phyloP scores from a whole-genome alignment of 2,329 filamentous ascomycete genomes.

The Aquanectria penicillioides region DNA sequence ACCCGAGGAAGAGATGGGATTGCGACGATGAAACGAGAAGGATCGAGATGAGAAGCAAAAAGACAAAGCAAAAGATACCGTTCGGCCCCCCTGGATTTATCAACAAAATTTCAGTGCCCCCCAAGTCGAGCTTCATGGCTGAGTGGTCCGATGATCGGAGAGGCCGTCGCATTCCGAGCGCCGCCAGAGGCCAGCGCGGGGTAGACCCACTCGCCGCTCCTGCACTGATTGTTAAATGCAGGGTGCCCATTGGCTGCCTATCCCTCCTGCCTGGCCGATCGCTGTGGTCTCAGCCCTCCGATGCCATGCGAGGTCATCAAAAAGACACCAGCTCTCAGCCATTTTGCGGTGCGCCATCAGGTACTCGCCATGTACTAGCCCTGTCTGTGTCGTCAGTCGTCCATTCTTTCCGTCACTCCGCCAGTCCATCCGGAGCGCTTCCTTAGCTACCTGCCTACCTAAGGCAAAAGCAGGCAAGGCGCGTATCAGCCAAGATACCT shows the following conservation, averaged over 20 bases:
- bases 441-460: too few relatives aligned
- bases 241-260: constrained; percentile 34
- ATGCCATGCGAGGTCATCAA: constrained; percentile 32
- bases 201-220: constrained; percentile 36
- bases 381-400: not conserved
- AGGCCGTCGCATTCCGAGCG: constrained; percentile 38
- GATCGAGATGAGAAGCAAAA: constrained; percentile 16
- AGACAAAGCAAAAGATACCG: constrained; percentile 26
- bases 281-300: constrained; percentile 38
- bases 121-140: constrained; percentile 40
- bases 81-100: constrained; percentile 38
- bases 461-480: too few relatives aligned
- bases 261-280: constrained; percentile 32
- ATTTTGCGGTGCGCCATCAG: constrained; percentile 3
- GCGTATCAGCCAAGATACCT: too few relatives aligned
- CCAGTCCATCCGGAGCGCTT: too few relatives aligned
- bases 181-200: constrained; percentile 41
- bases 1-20: constrained; percentile 12
- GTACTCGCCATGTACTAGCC: constrained; percentile 9
- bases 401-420: not conserved
- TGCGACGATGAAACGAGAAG: constrained; percentile 16
- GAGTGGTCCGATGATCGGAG: constrained; percentile 46
- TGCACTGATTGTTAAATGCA: constrained; percentile 44
- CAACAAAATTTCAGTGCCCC: constrained; percentile 38
- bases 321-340: constrained; percentile 10